These are phyloP conservation scores for Moringa oleifera DNA, from an alignment of 345 rosid species.

Conservation along the genomic window DNA sequence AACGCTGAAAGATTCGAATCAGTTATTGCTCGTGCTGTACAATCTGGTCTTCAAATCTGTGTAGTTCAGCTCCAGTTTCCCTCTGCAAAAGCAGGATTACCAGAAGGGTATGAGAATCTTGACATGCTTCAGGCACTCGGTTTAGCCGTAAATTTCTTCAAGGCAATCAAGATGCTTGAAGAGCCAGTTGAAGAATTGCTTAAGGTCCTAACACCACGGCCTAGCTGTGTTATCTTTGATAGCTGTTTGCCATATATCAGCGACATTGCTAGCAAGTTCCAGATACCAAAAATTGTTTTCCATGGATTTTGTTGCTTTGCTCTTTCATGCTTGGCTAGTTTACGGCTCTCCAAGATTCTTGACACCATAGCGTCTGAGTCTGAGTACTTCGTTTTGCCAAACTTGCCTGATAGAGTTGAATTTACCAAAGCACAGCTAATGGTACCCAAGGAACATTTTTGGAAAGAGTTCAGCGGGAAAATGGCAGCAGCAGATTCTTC, in stretches of 20 bases:
- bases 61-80: conserved; percentile 15
- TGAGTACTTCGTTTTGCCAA: background rate
- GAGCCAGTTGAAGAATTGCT: conserved; percentile 31
- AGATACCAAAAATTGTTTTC: conserved; percentile 48
- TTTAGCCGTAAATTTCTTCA: conserved; percentile 7
- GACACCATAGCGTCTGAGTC: background rate
- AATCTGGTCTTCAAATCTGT: background rate
- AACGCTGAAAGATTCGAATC: background rate
- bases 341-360: background rate
- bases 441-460: background rate
- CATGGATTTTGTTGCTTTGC: conserved; percentile 49
- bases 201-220: conserved; percentile 28
- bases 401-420: background rate
- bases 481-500: conserved; percentile 21
- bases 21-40: background rate
- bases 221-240: conserved; percentile 56
- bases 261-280: conserved; percentile 28
- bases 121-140: conserved; percentile 19
- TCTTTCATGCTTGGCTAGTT: conserved; percentile 23
- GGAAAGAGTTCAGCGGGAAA: no score
- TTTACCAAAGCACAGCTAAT: background rate
- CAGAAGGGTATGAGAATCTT: conserved; percentile 24
- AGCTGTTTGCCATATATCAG: conserved; percentile 35
- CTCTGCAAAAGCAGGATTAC: conserved; percentile 14
- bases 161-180: conserved; percentile 9